Conservation (phyloP, 139 green algal genomes). For the Mychonastes homosphaera region DNA sequence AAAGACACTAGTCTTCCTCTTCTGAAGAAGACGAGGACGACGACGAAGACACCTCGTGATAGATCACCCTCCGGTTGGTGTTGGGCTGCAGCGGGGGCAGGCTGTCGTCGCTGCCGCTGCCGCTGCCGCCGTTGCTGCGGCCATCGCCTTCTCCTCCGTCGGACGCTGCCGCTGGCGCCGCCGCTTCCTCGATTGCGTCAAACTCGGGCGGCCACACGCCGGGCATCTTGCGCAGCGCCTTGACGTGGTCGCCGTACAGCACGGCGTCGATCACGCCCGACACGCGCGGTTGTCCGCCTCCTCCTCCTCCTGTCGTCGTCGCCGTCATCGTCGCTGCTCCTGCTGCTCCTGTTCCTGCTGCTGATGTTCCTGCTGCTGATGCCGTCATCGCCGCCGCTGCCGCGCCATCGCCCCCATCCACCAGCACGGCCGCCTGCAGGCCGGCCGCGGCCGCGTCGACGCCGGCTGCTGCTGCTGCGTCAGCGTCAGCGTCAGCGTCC, state of each 20-base stretch:
- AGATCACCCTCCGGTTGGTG: constrained; percentile 10
- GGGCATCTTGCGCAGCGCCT: constrained; percentile 35
- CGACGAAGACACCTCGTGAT: constrained; percentile 5
- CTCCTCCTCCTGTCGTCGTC: too few species aligned
- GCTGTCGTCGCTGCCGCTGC: not conserved
- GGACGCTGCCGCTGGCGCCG: constrained; percentile 5
- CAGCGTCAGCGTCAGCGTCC: not conserved
- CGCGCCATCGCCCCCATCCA: not conserved
- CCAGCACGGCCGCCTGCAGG: not conserved
- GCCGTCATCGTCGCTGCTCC: too few species aligned
- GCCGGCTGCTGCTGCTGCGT: not conserved
- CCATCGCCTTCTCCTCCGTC: constrained; percentile 2
- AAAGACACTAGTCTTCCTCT: too few species aligned
- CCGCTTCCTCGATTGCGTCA: not conserved
- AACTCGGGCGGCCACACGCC: constrained; percentile 34
- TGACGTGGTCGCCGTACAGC: constrained; percentile 55
- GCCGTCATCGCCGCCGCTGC: not conserved
- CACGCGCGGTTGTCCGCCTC: constrained; percentile 15
- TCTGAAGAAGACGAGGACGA: too few species aligned
- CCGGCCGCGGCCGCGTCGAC: not conserved
- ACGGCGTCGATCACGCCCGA: constrained; percentile 46
- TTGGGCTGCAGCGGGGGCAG: constrained; percentile 18
- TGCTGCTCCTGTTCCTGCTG: too few species aligned
- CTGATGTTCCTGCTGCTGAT: too few species aligned
- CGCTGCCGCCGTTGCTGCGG: constrained; percentile 1